A percentile compares a stretch with the other conserved stretches of the same genome.
These are phyloP conservation scores for Hericium coralloides DNA, from an alignment of 768 basidiomycete genomes.

Conservation along the genomic window DNA sequence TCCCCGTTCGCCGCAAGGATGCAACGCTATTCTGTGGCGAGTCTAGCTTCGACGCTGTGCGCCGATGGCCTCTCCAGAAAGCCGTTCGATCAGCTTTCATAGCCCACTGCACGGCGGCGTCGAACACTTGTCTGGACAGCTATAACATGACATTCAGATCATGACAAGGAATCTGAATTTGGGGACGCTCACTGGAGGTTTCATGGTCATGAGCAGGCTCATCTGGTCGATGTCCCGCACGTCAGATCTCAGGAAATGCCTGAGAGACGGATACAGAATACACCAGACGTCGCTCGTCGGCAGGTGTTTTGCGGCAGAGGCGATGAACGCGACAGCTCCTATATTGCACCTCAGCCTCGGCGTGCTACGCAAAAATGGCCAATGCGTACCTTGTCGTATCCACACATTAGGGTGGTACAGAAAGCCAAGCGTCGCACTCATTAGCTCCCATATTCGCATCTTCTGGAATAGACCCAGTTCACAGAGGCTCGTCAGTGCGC, in stretches of 20 bases:
- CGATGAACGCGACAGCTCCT: slow-evolving; percentile 87
- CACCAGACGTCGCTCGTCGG: slow-evolving; percentile 92
- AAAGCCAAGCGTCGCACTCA: slow-evolving; percentile 82
- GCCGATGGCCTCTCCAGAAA: slow-evolving; percentile 64
- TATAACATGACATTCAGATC: slow-evolving; percentile 13
- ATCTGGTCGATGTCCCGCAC: slow-evolving; percentile 65
- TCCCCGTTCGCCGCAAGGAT: slow-evolving; percentile 46
- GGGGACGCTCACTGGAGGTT: slow-evolving; percentile 55
- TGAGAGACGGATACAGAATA: slow-evolving; percentile 86
- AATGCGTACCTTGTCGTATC: slow-evolving; percentile 76
- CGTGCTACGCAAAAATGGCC: background rate
- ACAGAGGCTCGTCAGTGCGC: slow-evolving; percentile 78
- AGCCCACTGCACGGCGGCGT: slow-evolving; percentile 84
- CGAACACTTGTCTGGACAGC: slow-evolving; percentile 67
- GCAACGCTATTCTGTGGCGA: slow-evolving; percentile 67
- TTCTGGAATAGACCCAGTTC: slow-evolving; percentile 88
- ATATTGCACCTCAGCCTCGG: background rate
- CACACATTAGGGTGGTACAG: slow-evolving; percentile 93
- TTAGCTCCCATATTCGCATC: slow-evolving; percentile 95
- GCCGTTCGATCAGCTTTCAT: slow-evolving; percentile 70
- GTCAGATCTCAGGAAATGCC: slow-evolving; percentile 81
- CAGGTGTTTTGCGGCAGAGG: slow-evolving; percentile 75
- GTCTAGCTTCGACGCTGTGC: slow-evolving; percentile 41
- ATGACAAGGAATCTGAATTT: background rate
- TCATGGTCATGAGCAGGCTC: slow-evolving; percentile 66